Evolutionary conservation across 2,329 filamentous ascomycete species (phyloP).

Genomic region (Cadophora sp.): DNA sequence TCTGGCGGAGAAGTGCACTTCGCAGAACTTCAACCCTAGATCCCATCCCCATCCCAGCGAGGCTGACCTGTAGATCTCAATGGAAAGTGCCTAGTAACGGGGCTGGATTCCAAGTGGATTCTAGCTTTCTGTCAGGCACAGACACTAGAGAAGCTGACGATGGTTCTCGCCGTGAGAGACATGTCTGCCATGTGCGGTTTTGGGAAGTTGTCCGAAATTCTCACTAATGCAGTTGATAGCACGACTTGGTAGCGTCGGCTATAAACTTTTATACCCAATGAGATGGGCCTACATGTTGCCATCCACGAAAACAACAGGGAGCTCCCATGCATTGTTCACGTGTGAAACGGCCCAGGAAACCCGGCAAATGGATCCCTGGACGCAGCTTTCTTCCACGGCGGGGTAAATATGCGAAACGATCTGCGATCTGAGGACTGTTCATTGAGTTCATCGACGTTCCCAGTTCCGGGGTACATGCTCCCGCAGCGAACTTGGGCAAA

Average conservation of each 20-base stretch:
- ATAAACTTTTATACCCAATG: neutral
- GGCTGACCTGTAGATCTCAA: conserved; percentile 11
- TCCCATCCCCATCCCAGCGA: conserved; percentile 3
- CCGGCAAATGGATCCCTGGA: conserved; percentile 6
- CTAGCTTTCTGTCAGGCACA: conserved; percentile 11
- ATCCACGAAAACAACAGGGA: neutral
- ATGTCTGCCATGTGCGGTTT: conserved; percentile 3
- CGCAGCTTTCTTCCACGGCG: neutral
- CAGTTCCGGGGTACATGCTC: conserved; percentile 7
- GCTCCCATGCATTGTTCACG: conserved; percentile 2
- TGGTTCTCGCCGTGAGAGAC: neutral
- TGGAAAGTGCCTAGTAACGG: neutral
- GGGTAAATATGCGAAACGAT: neutral
- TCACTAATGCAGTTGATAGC: conserved; percentile 10
- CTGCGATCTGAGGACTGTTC: conserved; percentile 21
- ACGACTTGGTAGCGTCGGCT: neutral
- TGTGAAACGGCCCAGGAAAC: conserved; percentile 13
- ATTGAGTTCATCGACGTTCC: conserved; percentile 13
- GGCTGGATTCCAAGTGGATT: conserved; percentile 7
- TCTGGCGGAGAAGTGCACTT: conserved; percentile 15
- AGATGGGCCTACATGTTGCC: neutral
- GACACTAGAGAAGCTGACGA: neutral
- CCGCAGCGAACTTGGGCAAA: neutral
- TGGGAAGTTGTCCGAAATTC: conserved; percentile 7
- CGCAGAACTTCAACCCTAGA: conserved; percentile 1